phyloP scores from a whole-genome alignment of 163 green algal genomes.

The Trebouxia gelatinosa region DNA sequence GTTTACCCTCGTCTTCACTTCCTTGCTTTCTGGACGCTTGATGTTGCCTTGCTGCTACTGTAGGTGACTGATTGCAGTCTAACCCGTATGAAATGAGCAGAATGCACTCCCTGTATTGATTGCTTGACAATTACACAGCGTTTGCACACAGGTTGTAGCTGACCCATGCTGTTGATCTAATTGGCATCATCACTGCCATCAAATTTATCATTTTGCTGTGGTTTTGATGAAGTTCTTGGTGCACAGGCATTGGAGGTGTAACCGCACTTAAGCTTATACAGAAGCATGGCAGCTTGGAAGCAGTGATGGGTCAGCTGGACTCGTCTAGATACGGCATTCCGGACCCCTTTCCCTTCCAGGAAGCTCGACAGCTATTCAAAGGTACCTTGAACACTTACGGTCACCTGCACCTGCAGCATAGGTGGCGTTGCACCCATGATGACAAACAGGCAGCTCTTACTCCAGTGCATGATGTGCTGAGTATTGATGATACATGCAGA shows the following conservation, averaged over 20 bases:
- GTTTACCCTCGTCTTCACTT: background rate
- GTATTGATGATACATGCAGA: slow-evolving; percentile 32
- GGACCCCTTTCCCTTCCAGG: slow-evolving; percentile 76
- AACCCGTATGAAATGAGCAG: background rate
- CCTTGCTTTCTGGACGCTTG: background rate
- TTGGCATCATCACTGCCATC: background rate
- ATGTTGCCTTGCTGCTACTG: background rate
- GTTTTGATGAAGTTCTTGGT: background rate
- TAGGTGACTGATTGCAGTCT: background rate
- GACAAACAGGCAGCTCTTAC: background rate
- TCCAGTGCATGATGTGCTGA: background rate
- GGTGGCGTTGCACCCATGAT: background rate
- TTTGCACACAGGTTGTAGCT: too few relatives aligned
- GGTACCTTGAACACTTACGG: slow-evolving; percentile 3
- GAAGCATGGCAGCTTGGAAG: slow-evolving; percentile 62
- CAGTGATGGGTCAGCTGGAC: slow-evolving; percentile 68
- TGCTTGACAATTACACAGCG: background rate
- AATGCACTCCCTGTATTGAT: background rate
- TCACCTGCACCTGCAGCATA: background rate
- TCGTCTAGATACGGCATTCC: slow-evolving; percentile 72
- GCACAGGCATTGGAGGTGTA: slow-evolving; percentile 73
- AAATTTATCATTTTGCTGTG: background rate
- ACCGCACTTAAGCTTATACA: slow-evolving; percentile 83
- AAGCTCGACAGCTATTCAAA: slow-evolving; percentile 87
- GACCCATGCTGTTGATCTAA: background rate